Evolutionary conservation across 1,139 yeast genomes (phyloP).

Genomic region (Arxiozyma bovina): DNA sequence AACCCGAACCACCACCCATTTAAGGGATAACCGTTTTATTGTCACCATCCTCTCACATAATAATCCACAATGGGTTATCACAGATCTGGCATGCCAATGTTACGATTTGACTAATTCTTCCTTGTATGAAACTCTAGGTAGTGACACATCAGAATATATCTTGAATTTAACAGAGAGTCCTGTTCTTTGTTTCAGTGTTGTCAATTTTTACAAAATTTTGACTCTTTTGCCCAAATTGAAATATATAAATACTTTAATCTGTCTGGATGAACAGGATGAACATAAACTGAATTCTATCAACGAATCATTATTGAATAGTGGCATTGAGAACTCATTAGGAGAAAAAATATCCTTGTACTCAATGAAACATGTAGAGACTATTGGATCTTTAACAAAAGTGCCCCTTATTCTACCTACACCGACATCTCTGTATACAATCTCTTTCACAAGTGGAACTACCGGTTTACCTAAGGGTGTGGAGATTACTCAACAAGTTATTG

Average conservation of each 20-base stretch:
- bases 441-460: slow-evolving; percentile 74
- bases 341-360: slow-evolving; percentile 35
- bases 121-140: slow-evolving; percentile 57
- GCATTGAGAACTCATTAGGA: slow-evolving; percentile 12
- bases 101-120: slow-evolving; percentile 50
- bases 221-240: slow-evolving; percentile 33
- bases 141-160: slow-evolving; percentile 50
- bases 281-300: slow-evolving; percentile 28
- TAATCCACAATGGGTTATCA: slow-evolving; percentile 49
- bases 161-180: slow-evolving; percentile 50
- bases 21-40: slow-evolving; percentile 35
- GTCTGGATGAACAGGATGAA: slow-evolving; percentile 44
- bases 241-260: slow-evolving; percentile 39
- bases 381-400: slow-evolving; percentile 45
- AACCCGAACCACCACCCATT: too few species aligned
- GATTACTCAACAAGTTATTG: slow-evolving; percentile 45
- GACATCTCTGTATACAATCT: slow-evolving; percentile 52
- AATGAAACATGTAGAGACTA: slow-evolving; percentile 43
- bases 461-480: slow-evolving; percentile 73
- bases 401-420: slow-evolving; percentile 45
- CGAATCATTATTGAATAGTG: slow-evolving; percentile 15
- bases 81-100: slow-evolving; percentile 51
- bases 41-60: slow-evolving; percentile 52
- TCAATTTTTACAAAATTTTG: slow-evolving; percentile 39
- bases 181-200: slow-evolving; percentile 43